A percentile compares a stretch with the other conserved stretches of the same genome.
phyloP scores from a whole-genome alignment of 1,284 basidiomycete genomes.

The Tilletiopsis washingtonensis region DNA sequence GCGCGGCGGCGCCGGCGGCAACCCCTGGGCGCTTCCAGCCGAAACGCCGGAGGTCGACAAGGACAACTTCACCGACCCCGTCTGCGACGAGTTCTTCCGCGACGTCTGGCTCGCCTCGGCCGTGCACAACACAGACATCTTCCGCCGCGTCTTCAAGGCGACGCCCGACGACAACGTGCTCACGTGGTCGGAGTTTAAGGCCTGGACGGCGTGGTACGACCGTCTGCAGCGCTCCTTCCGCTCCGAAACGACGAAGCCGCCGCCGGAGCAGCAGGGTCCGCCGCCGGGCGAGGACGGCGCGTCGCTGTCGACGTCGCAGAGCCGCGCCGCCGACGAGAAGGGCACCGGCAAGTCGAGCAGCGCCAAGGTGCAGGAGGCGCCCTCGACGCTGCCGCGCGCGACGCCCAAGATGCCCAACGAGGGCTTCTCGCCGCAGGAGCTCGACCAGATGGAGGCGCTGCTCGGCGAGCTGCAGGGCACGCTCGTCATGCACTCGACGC shows the following conservation, averaged over 20 bases:
- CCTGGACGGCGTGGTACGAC: slow-evolving; percentile 28
- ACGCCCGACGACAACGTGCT: slow-evolving; percentile 44
- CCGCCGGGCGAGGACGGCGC: background rate
- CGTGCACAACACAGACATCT: slow-evolving; percentile 42
- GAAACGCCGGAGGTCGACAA: slow-evolving; percentile 24
- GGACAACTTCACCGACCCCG: slow-evolving; percentile 26
- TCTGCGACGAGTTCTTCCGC: slow-evolving; percentile 33
- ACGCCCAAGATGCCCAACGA: slow-evolving; percentile 1
- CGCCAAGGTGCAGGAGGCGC: background rate
- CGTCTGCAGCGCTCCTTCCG: slow-evolving; percentile 9
- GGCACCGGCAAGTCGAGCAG: background rate
- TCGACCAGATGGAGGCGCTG: slow-evolving; percentile 38
- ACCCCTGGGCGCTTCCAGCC: slow-evolving; percentile 23
- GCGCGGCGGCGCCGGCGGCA: too few relatives aligned
- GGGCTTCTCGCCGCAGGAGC: slow-evolving; percentile 26
- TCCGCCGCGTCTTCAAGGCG: slow-evolving; percentile 43
- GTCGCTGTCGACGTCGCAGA: background rate
- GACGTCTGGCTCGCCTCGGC: slow-evolving; percentile 39
- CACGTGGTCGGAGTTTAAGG: slow-evolving; percentile 45
- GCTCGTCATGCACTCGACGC: slow-evolving; percentile 34
- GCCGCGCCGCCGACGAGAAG: background rate
- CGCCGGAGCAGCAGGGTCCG: background rate
- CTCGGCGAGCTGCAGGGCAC: slow-evolving; percentile 31
- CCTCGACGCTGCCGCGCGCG: background rate
- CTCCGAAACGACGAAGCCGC: background rate